These are phyloP conservation scores for Phoma sp. DNA, from an alignment of 2,329 filamentous ascomycete species.

Conservation along the genomic window DNA sequence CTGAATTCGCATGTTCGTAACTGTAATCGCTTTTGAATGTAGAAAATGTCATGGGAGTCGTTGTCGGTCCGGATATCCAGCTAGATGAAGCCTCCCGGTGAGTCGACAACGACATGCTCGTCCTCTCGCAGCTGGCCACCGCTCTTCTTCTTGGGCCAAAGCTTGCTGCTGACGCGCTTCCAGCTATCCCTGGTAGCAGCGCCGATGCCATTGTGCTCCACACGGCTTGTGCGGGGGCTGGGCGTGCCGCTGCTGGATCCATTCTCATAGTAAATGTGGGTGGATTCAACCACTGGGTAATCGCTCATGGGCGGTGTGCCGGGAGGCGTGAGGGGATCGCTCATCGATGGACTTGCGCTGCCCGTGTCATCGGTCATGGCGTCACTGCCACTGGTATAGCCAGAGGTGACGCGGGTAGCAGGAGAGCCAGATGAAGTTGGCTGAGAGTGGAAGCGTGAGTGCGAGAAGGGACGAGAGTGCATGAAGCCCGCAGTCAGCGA, in stretches of 20 bases:
- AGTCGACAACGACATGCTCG: slow-evolving; percentile 44
- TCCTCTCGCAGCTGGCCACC: slow-evolving; percentile 46
- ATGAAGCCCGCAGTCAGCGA: slow-evolving; percentile 48
- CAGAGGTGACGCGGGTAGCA: slow-evolving; percentile 36
- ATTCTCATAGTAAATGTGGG: slow-evolving; percentile 45
- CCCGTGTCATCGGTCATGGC: slow-evolving; percentile 69
- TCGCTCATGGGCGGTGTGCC: slow-evolving; percentile 73
- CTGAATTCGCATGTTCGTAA: slow-evolving; percentile 43
- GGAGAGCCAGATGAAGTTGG: slow-evolving; percentile 42
- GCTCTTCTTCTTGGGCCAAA: slow-evolving; percentile 51
- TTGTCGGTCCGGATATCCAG: not conserved
- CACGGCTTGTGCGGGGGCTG: slow-evolving; percentile 47
- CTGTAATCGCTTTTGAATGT: slow-evolving; percentile 35
- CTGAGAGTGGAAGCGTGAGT: slow-evolving; percentile 47
- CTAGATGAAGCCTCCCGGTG: slow-evolving; percentile 18
- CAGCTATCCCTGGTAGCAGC: slow-evolving; percentile 47
- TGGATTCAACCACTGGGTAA: slow-evolving; percentile 54
- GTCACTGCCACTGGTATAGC: slow-evolving; percentile 52
- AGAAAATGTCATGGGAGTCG: slow-evolving; percentile 7
- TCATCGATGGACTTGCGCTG: slow-evolving; percentile 55
- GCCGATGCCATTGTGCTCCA: slow-evolving; percentile 46
- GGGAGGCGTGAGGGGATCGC: slow-evolving; percentile 75
- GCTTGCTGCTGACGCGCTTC: slow-evolving; percentile 51
- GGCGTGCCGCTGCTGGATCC: slow-evolving; percentile 44
- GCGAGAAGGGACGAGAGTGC: slow-evolving; percentile 44